Evolutionary conservation across 1,284 basidiomycete genomes (phyloP), one percentile per base, ranked within the genome.

Genomic region (Rhodotorula sp.): DNA sequence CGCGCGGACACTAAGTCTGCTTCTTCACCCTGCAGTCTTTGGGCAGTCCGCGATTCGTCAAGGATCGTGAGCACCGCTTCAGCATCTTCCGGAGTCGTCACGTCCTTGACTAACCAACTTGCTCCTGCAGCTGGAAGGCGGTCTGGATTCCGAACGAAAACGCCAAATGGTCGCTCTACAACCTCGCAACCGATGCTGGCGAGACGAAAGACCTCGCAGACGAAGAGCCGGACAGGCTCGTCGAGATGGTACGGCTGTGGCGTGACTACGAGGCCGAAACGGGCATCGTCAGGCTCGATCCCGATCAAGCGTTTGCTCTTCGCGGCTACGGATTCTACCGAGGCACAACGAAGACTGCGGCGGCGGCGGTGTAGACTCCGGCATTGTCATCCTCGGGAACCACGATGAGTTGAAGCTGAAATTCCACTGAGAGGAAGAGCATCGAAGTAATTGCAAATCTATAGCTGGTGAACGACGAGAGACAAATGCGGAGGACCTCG

Each of bases 231-330:
- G 58, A 45, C 19, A 38, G 43, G 5, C 58, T 60, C 23, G 16
- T 47, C 21, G 58, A 60, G 58, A 60, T 60, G 58, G 38, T 60
- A 14, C 58, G 58, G 19, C 58, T 60, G n/a, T 60, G 58, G 58
- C 3, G 58, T 2, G 58, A 60, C 58, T 60, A 60, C 43, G 58
- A 60, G 23, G 58, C 58, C 14, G 58, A 60, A n/a, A 60, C 58
- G 43, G 58, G 58, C 14, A 47, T 60, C n/a, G 58, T 60, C 43
- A n/a, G 58, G 58, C 58, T 60, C 18, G 58, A 60, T 26, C 58
- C 58, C 43, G 43, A 60, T 23, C 58, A 60, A 23, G 58, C 58
- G n/a, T 60, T 60, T 47, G 58, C 58, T 5, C 43, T 60, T 10
- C 58, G 58, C 6, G 58, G 58, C 5, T 60, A 60, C 23, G 58